phyloP scores from a whole-genome alignment of 805 yeast genomes.

The Saturnispora mendoncae region DNA sequence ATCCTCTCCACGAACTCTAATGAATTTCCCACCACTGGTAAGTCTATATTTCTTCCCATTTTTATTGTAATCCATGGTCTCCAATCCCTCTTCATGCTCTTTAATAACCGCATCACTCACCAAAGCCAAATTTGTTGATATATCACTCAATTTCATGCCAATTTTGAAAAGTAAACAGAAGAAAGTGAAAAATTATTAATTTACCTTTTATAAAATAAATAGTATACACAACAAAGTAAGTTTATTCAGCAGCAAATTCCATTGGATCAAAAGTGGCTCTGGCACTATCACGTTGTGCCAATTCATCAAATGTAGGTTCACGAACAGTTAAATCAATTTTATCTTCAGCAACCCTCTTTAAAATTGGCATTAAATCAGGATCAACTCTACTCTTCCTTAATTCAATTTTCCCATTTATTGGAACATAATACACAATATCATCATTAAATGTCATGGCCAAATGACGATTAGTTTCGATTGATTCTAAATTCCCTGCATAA shows the following conservation, averaged over 20 bases:
- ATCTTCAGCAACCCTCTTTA: slow-evolving; percentile 51
- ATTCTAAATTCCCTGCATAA: slow-evolving; percentile 59
- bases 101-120: slow-evolving; percentile 23
- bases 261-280: slow-evolving; percentile 73
- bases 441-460: slow-evolving; percentile 56
- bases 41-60: slow-evolving; percentile 43
- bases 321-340: slow-evolving; percentile 53
- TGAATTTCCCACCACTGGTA: slow-evolving; percentile 37
- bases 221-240: background rate
- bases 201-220: no score
- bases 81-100: slow-evolving; percentile 25
- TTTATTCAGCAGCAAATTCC: slow-evolving; percentile 52
- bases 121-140: slow-evolving; percentile 23
- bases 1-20: slow-evolving; percentile 39
- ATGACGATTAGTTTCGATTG: slow-evolving; percentile 48
- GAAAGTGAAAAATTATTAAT: background rate
- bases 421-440: slow-evolving; percentile 64
- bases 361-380: slow-evolving; percentile 44
- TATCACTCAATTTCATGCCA: slow-evolving; percentile 17
- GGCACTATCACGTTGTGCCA: slow-evolving; percentile 53
- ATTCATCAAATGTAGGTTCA: slow-evolving; percentile 66
- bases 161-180: background rate
- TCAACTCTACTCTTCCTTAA: slow-evolving; percentile 79
- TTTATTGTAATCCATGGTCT: slow-evolving; percentile 24
- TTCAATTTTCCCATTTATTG: slow-evolving; percentile 67